A percentile compares a stretch with the other conserved stretches of the same genome.
phyloP scores from a whole-genome alignment of 2,329 filamentous ascomycete species.

The Ophiostoma himal-ulmi region DNA sequence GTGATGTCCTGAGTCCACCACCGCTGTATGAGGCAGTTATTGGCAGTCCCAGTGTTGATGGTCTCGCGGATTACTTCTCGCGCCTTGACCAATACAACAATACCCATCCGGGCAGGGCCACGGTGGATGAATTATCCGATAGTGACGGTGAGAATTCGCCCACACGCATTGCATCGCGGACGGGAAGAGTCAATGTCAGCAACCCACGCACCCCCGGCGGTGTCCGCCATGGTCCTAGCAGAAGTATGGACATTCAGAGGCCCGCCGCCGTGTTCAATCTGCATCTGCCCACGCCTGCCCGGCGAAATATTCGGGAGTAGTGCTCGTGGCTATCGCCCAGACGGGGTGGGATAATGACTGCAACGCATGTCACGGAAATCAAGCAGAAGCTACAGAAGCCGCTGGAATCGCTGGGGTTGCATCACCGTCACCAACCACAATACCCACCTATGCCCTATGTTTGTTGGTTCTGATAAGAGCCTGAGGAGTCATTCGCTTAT shows the following conservation, averaged over 20 bases:
- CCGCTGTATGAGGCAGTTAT: slow-evolving; percentile 79
- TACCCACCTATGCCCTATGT: too few species aligned
- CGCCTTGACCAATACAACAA: slow-evolving; percentile 67
- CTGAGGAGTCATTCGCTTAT: too few species aligned
- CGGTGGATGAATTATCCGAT: slow-evolving; percentile 37
- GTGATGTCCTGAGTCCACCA: slow-evolving; percentile 62
- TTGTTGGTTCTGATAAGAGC: too few species aligned
- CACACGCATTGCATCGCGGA: slow-evolving; percentile 44
- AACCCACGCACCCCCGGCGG: slow-evolving; percentile 52
- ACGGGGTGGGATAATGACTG: not conserved
- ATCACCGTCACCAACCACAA: too few species aligned
- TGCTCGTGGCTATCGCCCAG: not conserved
- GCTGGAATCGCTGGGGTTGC: too few species aligned
- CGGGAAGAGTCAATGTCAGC: slow-evolving; percentile 52
- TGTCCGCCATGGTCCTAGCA: slow-evolving; percentile 45
- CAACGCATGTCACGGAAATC: not conserved
- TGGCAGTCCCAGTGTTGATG: slow-evolving; percentile 59
- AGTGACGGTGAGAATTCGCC: slow-evolving; percentile 35
- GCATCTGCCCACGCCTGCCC: slow-evolving; percentile 27
- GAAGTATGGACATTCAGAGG: slow-evolving; percentile 51
- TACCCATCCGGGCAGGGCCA: not conserved
- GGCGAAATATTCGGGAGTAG: not conserved
- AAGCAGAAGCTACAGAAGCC: not conserved
- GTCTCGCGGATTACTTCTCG: slow-evolving; percentile 80
- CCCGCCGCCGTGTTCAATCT: slow-evolving; percentile 34